Base-by-base conservation (phyloP, 371 early-diverging fungal genomes). In the Mortierella sp. region DNA sequence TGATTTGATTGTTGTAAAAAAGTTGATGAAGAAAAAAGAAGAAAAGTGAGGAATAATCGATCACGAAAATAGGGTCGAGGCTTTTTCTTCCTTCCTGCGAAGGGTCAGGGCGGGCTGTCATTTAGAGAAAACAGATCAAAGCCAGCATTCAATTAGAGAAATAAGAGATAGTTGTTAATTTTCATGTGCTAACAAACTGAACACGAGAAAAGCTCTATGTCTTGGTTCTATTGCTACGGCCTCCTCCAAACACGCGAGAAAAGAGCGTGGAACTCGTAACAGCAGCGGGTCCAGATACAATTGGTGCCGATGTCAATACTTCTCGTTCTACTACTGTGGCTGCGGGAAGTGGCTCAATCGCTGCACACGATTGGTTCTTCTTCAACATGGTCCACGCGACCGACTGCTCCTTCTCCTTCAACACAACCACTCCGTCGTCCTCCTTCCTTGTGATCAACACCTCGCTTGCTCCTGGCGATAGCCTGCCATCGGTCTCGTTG, bases 381-480 rank as follows among this genome's bases (percentile, higher is more conserved):
- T 41, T 68, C 68, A 68, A 68, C 68, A 68, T 68, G 10, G 35
- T 41, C 68, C 38, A 68, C 68, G 68, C 68, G 43, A 68, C 68
- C 68, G 68, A 68, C 41, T 68, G 68, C 38, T 68, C 68, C 24
- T 68, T 68, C 11, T 6, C 63, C 18, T 18, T 18, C 18, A 32
- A 24, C 8, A 38, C 24, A 16, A 68, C 11, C 24, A 35, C n/a
- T 6, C 16, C 38, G 5, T 35, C 38, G 10, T 14, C 32, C 38
- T 32, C 68, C 21, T 68, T 68, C 24, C 74, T 55, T n/a, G 11
- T 24, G 38, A 60, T 60, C 32, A 16, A 21, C 68, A 11, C 43
- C 38, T 41, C 68, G 18, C 41, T 24, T 38, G 24, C 65, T 21
- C 10, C 68, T 5, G 43, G 35, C 2, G 21, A 38, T 35, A 68